phyloP scores from a whole-genome alignment of 495 filamentous ascomycete species.

The Lophium mytilinum region DNA sequence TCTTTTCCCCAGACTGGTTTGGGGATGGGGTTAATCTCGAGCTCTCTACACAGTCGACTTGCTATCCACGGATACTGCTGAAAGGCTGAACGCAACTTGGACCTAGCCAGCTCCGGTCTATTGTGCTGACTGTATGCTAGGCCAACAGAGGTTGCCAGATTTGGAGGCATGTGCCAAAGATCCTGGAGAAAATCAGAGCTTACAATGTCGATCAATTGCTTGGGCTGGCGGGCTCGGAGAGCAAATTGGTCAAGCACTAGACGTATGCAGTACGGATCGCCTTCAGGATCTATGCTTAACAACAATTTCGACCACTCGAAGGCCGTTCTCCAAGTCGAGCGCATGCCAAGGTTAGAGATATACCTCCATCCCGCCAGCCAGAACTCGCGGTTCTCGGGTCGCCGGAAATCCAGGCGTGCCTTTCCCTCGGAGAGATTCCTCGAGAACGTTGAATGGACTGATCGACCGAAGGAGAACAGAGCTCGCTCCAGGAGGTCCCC shows the following conservation, averaged over 20 bases:
- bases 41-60: slow-evolving; percentile 62
- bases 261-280: slow-evolving; percentile 74
- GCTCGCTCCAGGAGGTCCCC: slow-evolving; percentile 87
- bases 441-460: slow-evolving; percentile 69
- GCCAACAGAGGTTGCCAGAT: slow-evolving; percentile 14
- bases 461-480: slow-evolving; percentile 85
- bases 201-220: slow-evolving; percentile 66
- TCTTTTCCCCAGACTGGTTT: slow-evolving; percentile 71
- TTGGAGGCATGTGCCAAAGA: slow-evolving; percentile 32
- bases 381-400: slow-evolving; percentile 83
- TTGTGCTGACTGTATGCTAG: slow-evolving; percentile 63
- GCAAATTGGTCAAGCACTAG: slow-evolving; percentile 76
- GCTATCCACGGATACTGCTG: slow-evolving; percentile 73
- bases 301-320: slow-evolving; percentile 89
- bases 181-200: slow-evolving; percentile 47
- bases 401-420: slow-evolving; percentile 66
- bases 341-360: slow-evolving; percentile 70
- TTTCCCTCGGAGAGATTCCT: slow-evolving; percentile 67
- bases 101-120: slow-evolving; percentile 54
- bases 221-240: slow-evolving; percentile 66
- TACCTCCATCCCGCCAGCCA: slow-evolving; percentile 88
- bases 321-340: slow-evolving; percentile 88
- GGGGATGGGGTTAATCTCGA: slow-evolving; percentile 64
- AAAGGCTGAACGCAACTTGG: slow-evolving; percentile 57
- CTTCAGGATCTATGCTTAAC: slow-evolving; percentile 60